These are phyloP conservation scores for Angophora floribunda DNA, from an alignment of 345 rosid species.

Conservation along the genomic window DNA sequence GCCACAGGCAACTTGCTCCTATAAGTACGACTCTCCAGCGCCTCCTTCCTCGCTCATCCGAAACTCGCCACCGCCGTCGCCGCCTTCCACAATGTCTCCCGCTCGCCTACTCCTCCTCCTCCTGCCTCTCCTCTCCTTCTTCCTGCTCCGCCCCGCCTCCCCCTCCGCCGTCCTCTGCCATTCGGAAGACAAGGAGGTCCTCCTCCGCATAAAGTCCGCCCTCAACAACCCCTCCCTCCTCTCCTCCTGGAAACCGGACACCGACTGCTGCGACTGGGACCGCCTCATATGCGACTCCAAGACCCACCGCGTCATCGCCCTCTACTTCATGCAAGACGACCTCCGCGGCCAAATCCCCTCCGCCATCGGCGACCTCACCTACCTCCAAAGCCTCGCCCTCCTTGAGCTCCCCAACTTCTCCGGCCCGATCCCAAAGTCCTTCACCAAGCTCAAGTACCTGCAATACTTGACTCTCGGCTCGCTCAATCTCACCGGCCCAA, in stretches of 20 bases:
- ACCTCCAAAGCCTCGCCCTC: not conserved
- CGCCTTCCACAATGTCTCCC: not conserved
- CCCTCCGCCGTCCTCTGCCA: not conserved
- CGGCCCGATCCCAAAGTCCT: slow-evolving; percentile 1
- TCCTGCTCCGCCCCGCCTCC: not conserved
- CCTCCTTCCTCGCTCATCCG: not conserved
- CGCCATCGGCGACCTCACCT: slow-evolving; percentile 1
- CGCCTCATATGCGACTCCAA: not conserved
- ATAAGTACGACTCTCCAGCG: not conserved
- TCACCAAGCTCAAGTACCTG: not conserved
- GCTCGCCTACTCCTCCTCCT: not conserved
- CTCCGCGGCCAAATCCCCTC: not conserved
- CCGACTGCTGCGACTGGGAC: slow-evolving; percentile 6
- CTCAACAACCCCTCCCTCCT: not conserved
- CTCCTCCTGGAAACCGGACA: not conserved
- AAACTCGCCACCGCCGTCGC: not conserved
- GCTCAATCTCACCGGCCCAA: slow-evolving; percentile 2
- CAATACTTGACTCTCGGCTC: not conserved
- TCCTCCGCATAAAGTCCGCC: not conserved
- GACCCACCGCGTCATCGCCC: slow-evolving; percentile 4
- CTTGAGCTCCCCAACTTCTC: slow-evolving; percentile 5
- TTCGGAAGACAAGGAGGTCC: not conserved
- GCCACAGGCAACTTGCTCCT: not conserved
- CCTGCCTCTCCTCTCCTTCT: not conserved
- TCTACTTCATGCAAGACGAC: not conserved